Conservation (phyloP, 106 monocot species). For the Allium cepa region DNA sequence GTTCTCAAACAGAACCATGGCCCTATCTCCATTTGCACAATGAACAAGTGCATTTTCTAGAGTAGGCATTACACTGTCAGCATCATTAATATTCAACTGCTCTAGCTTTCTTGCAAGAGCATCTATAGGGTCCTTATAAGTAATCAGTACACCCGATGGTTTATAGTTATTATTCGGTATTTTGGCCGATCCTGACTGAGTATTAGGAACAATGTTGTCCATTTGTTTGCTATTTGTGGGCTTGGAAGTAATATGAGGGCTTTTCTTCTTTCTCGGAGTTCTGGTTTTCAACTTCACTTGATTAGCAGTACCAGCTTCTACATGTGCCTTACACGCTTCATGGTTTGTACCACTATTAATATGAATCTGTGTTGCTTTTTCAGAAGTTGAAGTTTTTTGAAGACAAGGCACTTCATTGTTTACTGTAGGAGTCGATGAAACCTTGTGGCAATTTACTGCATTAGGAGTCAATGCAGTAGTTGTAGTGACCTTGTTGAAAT, state of each 20-base stretch:
- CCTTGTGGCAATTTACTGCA: too few species aligned
- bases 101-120: conserved; percentile 38
- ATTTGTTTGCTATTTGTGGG: conserved; percentile 1
- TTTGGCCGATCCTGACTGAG: neutral
- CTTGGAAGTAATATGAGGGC: neutral
- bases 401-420: too few species aligned
- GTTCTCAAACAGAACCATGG: conserved; percentile 33
- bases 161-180: conserved; percentile 2
- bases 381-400: conserved; percentile 1
- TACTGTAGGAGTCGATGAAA: too few species aligned
- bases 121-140: conserved; percentile 26
- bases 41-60: conserved; percentile 46
- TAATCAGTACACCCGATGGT: conserved; percentile 3
- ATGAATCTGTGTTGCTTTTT: conserved; percentile 6
- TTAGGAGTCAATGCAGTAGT: too few species aligned
- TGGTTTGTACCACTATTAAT: conserved; percentile 7
- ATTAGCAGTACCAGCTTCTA: neutral
- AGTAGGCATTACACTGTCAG: neutral
- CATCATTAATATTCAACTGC: conserved; percentile 30
- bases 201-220: neutral
- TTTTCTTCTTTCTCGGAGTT: conserved; percentile 7
- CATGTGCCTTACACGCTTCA: conserved; percentile 3
- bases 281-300: conserved; percentile 9
- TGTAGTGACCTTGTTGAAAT: too few species aligned
- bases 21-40: conserved; percentile 18